phyloP scores from a whole-genome alignment of 2,329 filamentous ascomycete genomes.

The Pestalotiopsis sp. region DNA sequence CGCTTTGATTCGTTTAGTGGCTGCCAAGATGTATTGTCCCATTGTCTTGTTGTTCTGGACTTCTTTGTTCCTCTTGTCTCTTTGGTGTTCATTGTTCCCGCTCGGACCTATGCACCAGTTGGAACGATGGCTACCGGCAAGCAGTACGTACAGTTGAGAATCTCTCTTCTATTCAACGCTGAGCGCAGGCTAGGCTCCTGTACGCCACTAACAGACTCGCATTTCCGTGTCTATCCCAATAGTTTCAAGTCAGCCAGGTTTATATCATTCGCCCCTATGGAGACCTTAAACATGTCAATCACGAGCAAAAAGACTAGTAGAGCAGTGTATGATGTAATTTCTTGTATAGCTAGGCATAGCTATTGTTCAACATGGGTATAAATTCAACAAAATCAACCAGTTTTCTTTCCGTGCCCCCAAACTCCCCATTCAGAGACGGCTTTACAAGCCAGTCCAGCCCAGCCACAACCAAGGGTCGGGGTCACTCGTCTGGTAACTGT shows the following conservation, averaged over 20 bases:
- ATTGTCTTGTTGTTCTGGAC: neutral
- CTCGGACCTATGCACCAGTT: neutral
- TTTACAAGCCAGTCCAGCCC: neutral
- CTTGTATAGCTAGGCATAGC: no score
- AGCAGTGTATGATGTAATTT: no score
- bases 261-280: no score
- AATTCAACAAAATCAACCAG: neutral
- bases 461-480: slow-evolving; percentile 9
- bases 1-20: neutral
- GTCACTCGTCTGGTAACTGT: neutral
- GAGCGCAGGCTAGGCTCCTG: no score
- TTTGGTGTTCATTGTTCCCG: neutral
- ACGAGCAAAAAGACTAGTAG: no score
- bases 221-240: no score
- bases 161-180: no score
- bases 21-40: neutral
- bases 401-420: neutral
- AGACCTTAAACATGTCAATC: no score
- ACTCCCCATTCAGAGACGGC: neutral
- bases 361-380: no score
- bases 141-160: no score
- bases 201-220: no score
- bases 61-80: neutral
- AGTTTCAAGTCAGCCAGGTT: no score
- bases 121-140: neutral